Evolutionary conservation across 106 monocot genomes (phyloP).

Genomic region (Posidonia australis): DNA sequence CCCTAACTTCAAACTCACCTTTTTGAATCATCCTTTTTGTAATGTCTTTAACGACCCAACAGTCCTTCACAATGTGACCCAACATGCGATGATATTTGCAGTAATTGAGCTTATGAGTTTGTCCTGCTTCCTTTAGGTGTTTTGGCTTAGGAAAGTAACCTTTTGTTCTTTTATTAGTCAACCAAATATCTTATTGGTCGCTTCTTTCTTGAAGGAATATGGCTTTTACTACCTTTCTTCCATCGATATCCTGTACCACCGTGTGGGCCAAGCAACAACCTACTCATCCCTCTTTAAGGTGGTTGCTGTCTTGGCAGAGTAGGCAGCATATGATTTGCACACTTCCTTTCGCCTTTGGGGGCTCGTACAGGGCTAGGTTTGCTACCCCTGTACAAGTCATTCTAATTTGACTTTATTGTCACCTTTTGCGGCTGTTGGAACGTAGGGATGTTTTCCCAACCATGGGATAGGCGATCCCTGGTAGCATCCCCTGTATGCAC

Average conservation of each 20-base stretch:
- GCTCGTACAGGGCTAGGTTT: no score
- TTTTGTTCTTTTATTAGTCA: neutral
- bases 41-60: neutral
- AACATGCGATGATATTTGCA: neutral
- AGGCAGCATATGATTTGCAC: no score
- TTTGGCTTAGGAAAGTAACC: neutral
- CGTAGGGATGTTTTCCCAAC: no score
- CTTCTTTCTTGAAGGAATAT: neutral
- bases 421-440: no score
- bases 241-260: neutral
- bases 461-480: no score
- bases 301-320: neutral
- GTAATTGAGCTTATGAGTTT: neutral
- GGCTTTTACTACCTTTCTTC: neutral
- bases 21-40: neutral
- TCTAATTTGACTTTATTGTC: no score
- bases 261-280: neutral
- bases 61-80: neutral
- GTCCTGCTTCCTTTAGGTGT: neutral
- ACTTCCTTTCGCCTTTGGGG: no score
- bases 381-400: no score
- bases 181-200: neutral
- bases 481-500: no score
- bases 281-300: neutral
- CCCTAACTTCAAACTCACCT: neutral